Evolutionary conservation across 1,284 basidiomycete genomes (phyloP), one percentile per base, ranked within the genome.

Genomic region (Pterulicium gracile): DNA sequence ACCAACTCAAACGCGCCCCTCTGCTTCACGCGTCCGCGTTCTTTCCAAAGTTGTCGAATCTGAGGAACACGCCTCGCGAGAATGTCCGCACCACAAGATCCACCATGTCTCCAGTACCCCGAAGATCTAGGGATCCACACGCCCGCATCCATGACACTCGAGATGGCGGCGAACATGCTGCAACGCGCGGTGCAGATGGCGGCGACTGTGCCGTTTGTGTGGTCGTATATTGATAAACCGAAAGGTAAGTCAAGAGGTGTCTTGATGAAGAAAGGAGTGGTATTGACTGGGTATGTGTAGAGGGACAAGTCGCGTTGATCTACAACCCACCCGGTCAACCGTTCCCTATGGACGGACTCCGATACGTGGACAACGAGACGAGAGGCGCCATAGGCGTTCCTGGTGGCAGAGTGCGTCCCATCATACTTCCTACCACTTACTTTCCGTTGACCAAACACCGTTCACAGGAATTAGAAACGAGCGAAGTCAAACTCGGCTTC

Each of bases 171-270:
- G 4, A 67, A 63, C 42, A 75, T 84, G 68, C 71, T 88, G 13
- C 41, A 72, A 4, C 73, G 78, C 46, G 81, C 77, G 15, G 62
- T 70, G 7, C 62, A 68, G 14, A 61, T 81, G 45, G 70, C 84
- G 0, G 64, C 68, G 42, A 72, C 61, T 15, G 61, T 73, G 10
- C 81, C 85, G 1, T 88, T 81, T 55, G 55, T 63, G 13, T 87
- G 82, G 80, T 65, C 70, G 1, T 87, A 76, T 53, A 74, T 88
- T 23, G 85, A 88, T 66, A 81, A 79, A 54, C 83, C 85, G 17
- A 54, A 61, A 54, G 84, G 84, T 82, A 48, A 49, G 71, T 60
- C 17, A 4, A 18, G 18, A 12, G 17, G 19, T 34, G 27, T 18
- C 45, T 41, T 51, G 18, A 22, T 51, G 10, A 34, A n/a, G 7